A percentile compares a stretch with the other conserved stretches of the same genome.
phyloP scores from a whole-genome alignment of 192 early-diverging fungal genomes.

The Coemansia sp. region DNA sequence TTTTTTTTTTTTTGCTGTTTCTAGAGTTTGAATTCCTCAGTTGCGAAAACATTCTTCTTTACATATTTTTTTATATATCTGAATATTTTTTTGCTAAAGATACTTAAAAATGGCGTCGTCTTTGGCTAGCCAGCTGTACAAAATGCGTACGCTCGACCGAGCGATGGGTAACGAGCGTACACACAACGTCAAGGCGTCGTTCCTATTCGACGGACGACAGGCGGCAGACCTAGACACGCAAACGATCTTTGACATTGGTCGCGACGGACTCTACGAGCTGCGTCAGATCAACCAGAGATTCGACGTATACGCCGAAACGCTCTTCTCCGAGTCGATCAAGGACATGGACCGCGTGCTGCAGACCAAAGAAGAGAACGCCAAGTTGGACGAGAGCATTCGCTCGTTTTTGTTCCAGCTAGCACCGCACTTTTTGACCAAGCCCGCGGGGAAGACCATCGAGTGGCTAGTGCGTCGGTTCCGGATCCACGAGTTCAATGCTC shows the following conservation, averaged over 20 bases:
- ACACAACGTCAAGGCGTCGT: slow-evolving; percentile 71
- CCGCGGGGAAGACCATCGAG: slow-evolving; percentile 88
- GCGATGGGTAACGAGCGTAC: slow-evolving; percentile 60
- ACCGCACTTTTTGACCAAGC: slow-evolving; percentile 82
- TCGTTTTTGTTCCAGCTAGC: slow-evolving; percentile 79
- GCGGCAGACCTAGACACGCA: slow-evolving; percentile 91
- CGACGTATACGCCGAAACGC: slow-evolving; percentile 64
- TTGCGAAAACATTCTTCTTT: not conserved
- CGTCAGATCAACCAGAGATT: slow-evolving; percentile 68
- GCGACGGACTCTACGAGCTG: slow-evolving; percentile 79
- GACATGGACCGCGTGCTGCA: slow-evolving; percentile 77
- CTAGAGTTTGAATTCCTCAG: not conserved
- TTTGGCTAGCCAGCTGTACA: slow-evolving; percentile 69
- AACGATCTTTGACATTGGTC: slow-evolving; percentile 83
- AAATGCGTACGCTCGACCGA: slow-evolving; percentile 66
- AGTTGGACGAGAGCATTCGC: slow-evolving; percentile 76
- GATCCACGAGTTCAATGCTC: slow-evolving; percentile 89
- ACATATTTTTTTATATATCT: slow-evolving; percentile 2
- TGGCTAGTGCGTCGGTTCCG: slow-evolving; percentile 88
- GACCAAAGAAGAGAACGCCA: slow-evolving; percentile 79
- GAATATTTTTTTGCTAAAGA: not conserved
- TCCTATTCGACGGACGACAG: slow-evolving; percentile 78
- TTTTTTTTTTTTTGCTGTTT: not conserved
- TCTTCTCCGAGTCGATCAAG: slow-evolving; percentile 86
- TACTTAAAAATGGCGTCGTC: slow-evolving; percentile 60